phyloP scores from a whole-genome alignment of 1,284 basidiomycete genomes.

The Thecaphora thlaspeos region DNA sequence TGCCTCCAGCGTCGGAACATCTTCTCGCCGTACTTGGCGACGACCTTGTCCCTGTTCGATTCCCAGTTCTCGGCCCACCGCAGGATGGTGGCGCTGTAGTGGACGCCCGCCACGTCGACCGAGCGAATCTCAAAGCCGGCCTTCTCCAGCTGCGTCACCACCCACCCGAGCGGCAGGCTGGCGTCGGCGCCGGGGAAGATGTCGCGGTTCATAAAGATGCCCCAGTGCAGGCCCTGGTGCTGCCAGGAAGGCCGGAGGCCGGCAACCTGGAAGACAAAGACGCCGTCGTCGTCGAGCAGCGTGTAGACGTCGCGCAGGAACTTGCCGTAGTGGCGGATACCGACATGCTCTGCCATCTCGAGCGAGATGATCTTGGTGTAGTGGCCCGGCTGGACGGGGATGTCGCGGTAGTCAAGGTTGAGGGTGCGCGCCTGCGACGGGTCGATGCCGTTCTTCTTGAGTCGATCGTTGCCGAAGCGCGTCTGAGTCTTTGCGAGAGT shows the following conservation, averaged over 20 bases:
- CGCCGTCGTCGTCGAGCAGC: conserved; percentile 88
- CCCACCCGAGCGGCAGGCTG: conserved; percentile 86
- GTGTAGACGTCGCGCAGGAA: conserved; percentile 92
- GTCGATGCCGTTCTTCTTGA: conserved; percentile 74
- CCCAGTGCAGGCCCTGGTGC: conserved; percentile 95
- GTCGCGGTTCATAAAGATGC: conserved; percentile 60
- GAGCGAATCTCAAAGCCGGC: conserved; percentile 97
- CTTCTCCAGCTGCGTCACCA: conserved; percentile 74
- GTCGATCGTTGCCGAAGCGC: conserved; percentile 85
- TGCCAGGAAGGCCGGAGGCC: conserved; percentile 93
- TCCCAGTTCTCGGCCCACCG: conserved; percentile 59
- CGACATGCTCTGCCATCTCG: conserved; percentile 96
- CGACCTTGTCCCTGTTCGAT: conserved; percentile 72
- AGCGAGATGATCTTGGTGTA: conserved; percentile 94
- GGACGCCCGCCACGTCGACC: conserved; percentile 76
- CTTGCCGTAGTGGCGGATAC: conserved; percentile 83
- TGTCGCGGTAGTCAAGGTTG: conserved; percentile 92
- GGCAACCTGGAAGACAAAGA: conserved; percentile 93
- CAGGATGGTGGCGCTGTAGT: conserved; percentile 87
- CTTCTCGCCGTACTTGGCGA: conserved; percentile 83
- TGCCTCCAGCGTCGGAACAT: conserved; percentile 59
- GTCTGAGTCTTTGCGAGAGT: conserved; percentile 89
- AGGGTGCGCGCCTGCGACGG: conserved; percentile 81
- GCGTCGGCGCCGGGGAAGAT: conserved; percentile 93
- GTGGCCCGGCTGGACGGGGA: conserved; percentile 73